Percentiles rank a stretch among this genome's conserved stretches.
Evolutionary conservation across 441 rosid species (phyloP).

Genomic region (Daphne laureola): DNA sequence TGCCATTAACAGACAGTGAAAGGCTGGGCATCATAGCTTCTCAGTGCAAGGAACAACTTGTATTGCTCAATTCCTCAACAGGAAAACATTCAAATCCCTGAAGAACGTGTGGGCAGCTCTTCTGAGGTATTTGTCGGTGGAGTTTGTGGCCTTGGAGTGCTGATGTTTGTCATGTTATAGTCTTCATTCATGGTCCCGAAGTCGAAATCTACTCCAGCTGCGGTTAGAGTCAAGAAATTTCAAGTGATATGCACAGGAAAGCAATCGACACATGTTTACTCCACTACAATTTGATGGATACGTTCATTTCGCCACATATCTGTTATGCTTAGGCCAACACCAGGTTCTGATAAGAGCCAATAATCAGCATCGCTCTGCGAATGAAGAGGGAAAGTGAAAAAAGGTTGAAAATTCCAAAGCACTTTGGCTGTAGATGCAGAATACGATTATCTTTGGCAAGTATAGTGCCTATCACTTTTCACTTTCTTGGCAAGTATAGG

Average conservation of each 20-base stretch:
- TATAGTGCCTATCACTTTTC: no score
- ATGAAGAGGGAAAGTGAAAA: conserved; percentile 13
- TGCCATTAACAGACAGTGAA: no score
- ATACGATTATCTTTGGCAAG: no score
- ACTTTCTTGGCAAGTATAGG: background rate
- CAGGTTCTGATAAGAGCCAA: conserved; percentile 95
- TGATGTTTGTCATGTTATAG: conserved; percentile 33
- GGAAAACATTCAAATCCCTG: conserved; percentile 28
- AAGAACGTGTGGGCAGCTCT: conserved; percentile 29
- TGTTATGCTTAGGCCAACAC: conserved; percentile 77
- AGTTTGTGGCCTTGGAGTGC: conserved; percentile 50
- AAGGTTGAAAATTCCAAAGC: no score
- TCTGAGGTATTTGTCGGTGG: conserved; percentile 47
- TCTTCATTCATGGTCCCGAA: conserved; percentile 43
- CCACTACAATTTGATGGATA: conserved; percentile 42
- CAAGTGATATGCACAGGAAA: conserved; percentile 3
- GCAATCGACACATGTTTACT: conserved; percentile 1
- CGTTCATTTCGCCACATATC: conserved; percentile 85
- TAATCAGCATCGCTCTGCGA: conserved; percentile 86
- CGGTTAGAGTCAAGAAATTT: conserved; percentile 33
- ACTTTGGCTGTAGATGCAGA: no score
- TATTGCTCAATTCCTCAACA: no score
- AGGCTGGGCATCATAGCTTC: conserved; percentile 8
- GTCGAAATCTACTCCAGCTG: conserved; percentile 51
- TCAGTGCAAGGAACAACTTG: conserved; percentile 21